Percentiles rank a stretch among this genome's conserved stretches.
Conservation (phyloP, 495 filamentous ascomycete genomes). For the Ramalina intermedia region DNA sequence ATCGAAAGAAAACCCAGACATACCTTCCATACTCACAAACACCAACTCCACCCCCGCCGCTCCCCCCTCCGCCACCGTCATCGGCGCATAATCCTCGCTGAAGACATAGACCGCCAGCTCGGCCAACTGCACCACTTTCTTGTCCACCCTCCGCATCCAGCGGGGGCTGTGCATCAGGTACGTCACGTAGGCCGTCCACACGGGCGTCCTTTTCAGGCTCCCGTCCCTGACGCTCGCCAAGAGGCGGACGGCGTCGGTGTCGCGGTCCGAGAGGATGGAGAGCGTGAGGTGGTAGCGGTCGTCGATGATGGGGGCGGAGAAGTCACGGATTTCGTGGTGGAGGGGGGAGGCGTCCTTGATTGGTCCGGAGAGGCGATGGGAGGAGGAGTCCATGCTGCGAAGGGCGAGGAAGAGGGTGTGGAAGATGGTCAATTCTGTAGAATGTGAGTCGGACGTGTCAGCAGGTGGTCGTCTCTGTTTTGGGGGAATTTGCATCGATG, state of each 20-base stretch:
- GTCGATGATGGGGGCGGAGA: slow-evolving; percentile 40
- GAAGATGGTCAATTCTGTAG: slow-evolving; percentile 58
- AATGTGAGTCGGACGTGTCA: slow-evolving; percentile 1
- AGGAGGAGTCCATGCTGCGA: slow-evolving; percentile 49
- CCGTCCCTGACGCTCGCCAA: slow-evolving; percentile 16
- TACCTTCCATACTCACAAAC: slow-evolving; percentile 25
- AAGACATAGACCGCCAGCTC: slow-evolving; percentile 50
- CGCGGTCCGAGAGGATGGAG: slow-evolving; percentile 51
- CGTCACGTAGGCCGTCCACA: slow-evolving; percentile 70
- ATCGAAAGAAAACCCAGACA: not conserved
- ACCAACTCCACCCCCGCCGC: slow-evolving; percentile 19
- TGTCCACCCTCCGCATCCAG: slow-evolving; percentile 40
- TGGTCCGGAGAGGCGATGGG: slow-evolving; percentile 19
- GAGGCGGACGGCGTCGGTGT: slow-evolving; percentile 42
- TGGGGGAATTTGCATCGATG: not conserved
- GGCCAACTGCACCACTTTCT: slow-evolving; percentile 42
- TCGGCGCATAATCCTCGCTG: slow-evolving; percentile 39
- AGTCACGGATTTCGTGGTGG: not conserved
- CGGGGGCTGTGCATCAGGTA: slow-evolving; percentile 36
- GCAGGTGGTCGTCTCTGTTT: not conserved
- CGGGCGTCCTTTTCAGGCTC: slow-evolving; percentile 30
- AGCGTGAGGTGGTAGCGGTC: slow-evolving; percentile 54
- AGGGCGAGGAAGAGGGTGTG: slow-evolving; percentile 61
- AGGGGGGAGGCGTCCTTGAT: slow-evolving; percentile 5
- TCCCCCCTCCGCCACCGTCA: slow-evolving; percentile 21